A percentile compares a stretch with the other conserved stretches of the same genome.
These are phyloP conservation scores for Setaria viridis DNA, from an alignment of 202 grass and related monocot species.

Conservation along the genomic window DNA sequence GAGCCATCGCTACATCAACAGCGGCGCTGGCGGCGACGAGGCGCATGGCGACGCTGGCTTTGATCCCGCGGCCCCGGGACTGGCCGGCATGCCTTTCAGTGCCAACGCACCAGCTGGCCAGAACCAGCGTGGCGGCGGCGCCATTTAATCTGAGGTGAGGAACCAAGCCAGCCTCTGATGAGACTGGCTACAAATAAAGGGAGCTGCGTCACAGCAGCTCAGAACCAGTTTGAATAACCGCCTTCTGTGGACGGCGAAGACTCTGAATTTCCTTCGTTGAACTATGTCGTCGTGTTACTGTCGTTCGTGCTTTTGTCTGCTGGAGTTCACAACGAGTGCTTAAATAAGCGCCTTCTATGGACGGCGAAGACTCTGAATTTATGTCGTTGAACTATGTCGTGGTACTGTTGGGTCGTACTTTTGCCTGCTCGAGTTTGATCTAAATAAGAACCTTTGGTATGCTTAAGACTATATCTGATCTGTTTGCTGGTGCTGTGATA, in stretches of 20 bases:
- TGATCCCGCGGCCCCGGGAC: background rate
- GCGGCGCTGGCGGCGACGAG: background rate
- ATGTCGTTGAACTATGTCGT: background rate
- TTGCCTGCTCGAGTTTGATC: background rate
- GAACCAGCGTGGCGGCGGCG: background rate
- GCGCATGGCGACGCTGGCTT: background rate
- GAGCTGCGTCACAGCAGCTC: background rate
- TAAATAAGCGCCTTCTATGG: too few species aligned
- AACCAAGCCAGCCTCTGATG: background rate
- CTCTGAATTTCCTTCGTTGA: background rate
- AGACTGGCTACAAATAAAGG: background rate
- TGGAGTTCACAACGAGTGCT: too few species aligned
- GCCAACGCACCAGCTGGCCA: background rate
- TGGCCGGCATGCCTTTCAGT: background rate
- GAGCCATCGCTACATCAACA: background rate
- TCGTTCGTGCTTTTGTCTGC: background rate
- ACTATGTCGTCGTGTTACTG: background rate
- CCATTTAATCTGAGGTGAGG: background rate
- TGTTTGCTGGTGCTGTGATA: background rate
- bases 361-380: too few species aligned
- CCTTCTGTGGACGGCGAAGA: background rate
- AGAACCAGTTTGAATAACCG: background rate
- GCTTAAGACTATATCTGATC: background rate
- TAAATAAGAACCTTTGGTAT: background rate
- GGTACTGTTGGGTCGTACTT: background rate